Evolutionary conservation across 1,139 yeast genomes (phyloP), one percentile per base, ranked within the genome.

Genomic region (Yamadazyma siamensis): DNA sequence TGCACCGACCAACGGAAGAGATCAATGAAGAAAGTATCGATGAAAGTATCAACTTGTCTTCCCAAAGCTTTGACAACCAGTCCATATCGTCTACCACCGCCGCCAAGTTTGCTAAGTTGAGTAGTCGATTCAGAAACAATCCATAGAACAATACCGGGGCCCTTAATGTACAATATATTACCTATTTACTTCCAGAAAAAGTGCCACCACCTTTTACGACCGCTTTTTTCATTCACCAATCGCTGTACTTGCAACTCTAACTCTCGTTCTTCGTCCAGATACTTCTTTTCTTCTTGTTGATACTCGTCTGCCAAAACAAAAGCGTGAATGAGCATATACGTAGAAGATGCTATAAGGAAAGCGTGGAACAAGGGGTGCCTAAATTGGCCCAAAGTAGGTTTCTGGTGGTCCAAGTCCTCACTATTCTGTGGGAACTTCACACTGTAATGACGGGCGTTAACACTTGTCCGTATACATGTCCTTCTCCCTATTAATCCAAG

Each of bases 61-160:
- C 28, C 6, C 40, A 49, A 32, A 49, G 53, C 32, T 23, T 47
- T 27, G 55, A 56, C 26, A 52, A 49, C 43, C 59, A 52, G 43
- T 50, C 55, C 21, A 41, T 50, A 27, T 57, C 62, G 17, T 51
- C 43, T 27, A 42, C 56, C 8, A 52, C 68, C 2, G 61, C 69
- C 4, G 54, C 67, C 15, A 65, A 60, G 43, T 64, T 66, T 47
- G 70, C 72, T 13, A 62, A 62, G 40, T 65, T 65, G 40, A 57
- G 71, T 44, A 43, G 35, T 16, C 29, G 38, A 23, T 43, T 42
- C 25, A 30, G 45, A 18, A 32, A 33, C 16, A 21, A 18, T 18
- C 10, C 7, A 18, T 18, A 18, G 7, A 18, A 18, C 9, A 18
- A 10, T 7, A 18, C 10, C 7, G 20, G 20, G 20, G 10, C 7